phyloP scores from a whole-genome alignment of 345 rosid genomes.

The Populus tremula region DNA sequence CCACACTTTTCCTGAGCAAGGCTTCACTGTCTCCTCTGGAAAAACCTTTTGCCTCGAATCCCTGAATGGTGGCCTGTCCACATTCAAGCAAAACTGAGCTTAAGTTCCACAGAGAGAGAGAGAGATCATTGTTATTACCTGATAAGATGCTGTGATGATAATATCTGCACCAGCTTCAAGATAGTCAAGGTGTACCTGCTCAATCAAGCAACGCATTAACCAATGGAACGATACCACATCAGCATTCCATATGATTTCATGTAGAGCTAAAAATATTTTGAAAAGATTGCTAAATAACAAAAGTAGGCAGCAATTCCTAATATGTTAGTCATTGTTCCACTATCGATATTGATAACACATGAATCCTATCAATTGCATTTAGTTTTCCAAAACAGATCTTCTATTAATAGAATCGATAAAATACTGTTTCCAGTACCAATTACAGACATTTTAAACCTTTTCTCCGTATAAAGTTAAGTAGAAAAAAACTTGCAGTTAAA shows the following conservation, averaged over 20 bases:
- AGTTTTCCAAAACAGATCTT: not conserved
- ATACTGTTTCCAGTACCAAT: not conserved
- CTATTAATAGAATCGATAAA: not conserved
- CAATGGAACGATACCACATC: not conserved
- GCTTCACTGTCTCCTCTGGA: conserved; percentile 52
- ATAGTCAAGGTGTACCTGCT: conserved; percentile 75
- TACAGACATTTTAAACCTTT: not conserved
- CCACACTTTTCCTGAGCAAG: conserved; percentile 62
- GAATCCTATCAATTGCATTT: not conserved
- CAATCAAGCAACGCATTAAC: conserved; percentile 22
- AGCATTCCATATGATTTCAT: conserved; percentile 5
- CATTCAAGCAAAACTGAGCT: conserved; percentile 5
- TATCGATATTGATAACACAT: not conserved
- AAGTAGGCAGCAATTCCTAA: not conserved
- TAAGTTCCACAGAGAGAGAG: conserved; percentile 8
- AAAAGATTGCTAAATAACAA: not conserved
- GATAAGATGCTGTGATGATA: conserved; percentile 66
- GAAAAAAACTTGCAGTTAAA: not conserved
- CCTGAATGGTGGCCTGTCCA: conserved; percentile 75
- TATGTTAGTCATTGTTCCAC: not conserved
- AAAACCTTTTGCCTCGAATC: conserved; percentile 68
- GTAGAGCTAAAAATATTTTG: not conserved
- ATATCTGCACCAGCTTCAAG: conserved; percentile 91
- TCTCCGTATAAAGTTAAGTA: not conserved
- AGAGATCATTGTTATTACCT: conserved; percentile 35